Evolutionary conservation across 768 basidiomycete genomes (phyloP).

Genomic region (Termitomyces sp.): DNA sequence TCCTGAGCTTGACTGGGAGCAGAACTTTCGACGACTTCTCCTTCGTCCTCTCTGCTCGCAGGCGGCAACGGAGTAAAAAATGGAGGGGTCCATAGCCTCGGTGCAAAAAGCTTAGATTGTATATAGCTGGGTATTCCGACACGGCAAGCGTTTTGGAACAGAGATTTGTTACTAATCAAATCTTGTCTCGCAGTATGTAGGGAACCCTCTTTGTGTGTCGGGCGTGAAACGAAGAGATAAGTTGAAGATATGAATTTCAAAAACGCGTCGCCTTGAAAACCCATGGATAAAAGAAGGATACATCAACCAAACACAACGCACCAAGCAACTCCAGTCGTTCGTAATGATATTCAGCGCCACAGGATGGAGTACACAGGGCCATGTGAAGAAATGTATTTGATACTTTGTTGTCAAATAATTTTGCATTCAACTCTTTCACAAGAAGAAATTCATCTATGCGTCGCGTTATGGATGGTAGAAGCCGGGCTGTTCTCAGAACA

Average conservation of each 20-base stretch:
- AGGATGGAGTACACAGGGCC: constrained; percentile 68
- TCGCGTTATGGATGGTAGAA: constrained; percentile 70
- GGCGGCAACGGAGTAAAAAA: constrained; percentile 20
- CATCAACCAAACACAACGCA: constrained; percentile 22
- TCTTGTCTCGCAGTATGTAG: constrained; percentile 62
- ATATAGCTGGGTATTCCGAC: constrained; percentile 68
- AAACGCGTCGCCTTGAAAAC: constrained; percentile 65
- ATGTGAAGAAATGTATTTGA: constrained; percentile 53
- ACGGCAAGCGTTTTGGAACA: constrained; percentile 49
- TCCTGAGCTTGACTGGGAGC: background rate
- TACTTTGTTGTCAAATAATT: constrained; percentile 57
- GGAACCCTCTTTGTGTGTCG: constrained; percentile 57
- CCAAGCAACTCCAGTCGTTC: constrained; percentile 83
- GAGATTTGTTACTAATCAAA: constrained; percentile 69
- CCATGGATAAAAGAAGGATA: constrained; percentile 2
- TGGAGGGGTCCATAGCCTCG: constrained; percentile 63
- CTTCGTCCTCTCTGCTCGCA: background rate
- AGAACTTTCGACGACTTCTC: background rate
- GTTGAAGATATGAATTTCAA: constrained; percentile 74
- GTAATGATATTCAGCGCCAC: constrained; percentile 68
- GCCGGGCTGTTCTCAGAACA: constrained; percentile 58
- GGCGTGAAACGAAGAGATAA: constrained; percentile 68
- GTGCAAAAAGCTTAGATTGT: constrained; percentile 62
- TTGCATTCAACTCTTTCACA: constrained; percentile 73
- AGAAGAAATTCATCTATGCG: constrained; percentile 71